phyloP scores from a whole-genome alignment of 306 rosid genomes.

The Casuarina glauca region DNA sequence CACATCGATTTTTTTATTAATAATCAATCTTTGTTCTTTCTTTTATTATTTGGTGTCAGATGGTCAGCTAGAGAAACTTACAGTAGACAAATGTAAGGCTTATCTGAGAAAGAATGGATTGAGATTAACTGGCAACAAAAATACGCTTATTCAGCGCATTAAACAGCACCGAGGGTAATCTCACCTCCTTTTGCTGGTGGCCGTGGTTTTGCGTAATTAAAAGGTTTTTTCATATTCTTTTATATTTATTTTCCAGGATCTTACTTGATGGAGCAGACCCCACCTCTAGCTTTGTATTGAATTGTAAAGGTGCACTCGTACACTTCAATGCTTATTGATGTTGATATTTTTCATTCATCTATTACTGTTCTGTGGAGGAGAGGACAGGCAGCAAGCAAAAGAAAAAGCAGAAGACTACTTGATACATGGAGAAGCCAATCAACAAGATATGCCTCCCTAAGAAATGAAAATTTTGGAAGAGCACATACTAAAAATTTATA shows the following conservation, averaged over 20 bases:
- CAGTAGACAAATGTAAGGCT: constrained; percentile 72
- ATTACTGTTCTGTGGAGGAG: not conserved
- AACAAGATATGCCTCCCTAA: not conserved
- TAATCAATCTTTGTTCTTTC: constrained; percentile 4
- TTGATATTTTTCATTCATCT: not conserved
- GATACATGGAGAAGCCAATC: not conserved
- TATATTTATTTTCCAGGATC: constrained; percentile 53
- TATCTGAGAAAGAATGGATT: constrained; percentile 76
- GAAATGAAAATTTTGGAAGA: not conserved
- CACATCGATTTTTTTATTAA: not conserved
- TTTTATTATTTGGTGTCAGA: constrained; percentile 42
- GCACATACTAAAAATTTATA: not conserved
- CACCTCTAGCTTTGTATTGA: constrained; percentile 57
- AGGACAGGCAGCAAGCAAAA: not conserved
- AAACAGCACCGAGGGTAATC: constrained; percentile 72
- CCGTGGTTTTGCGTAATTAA: constrained; percentile 3
- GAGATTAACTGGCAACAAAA: constrained; percentile 81
- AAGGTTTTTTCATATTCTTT: constrained; percentile 23
- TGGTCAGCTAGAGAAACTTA: constrained; percentile 58
- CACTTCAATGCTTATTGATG: not conserved
- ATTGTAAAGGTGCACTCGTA: constrained; percentile 64
- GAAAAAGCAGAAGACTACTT: not conserved
- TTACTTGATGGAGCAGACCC: constrained; percentile 79
- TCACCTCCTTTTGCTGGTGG: constrained; percentile 5
- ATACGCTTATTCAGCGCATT: constrained; percentile 63